Conservation (phyloP, 2,329 filamentous ascomycete species). For the Ceratocystis cacaofunesta region DNA sequence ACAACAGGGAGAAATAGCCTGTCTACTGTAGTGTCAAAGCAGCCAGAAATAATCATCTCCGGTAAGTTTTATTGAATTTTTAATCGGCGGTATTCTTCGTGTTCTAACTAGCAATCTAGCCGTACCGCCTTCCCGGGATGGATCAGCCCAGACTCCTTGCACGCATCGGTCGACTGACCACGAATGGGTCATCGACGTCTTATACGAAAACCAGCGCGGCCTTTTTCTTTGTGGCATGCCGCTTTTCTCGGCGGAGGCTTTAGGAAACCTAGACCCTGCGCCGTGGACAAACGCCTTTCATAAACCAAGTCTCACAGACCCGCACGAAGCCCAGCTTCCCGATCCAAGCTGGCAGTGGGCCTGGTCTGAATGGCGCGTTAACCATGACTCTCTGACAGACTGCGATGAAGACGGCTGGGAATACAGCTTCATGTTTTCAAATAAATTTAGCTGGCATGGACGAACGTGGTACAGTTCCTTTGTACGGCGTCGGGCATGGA, state of each 20-base stretch:
- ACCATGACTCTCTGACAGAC: conserved; percentile 55
- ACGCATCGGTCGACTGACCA: conserved; percentile 21
- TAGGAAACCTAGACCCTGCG: conserved; percentile 72
- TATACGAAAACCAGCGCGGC: conserved; percentile 93
- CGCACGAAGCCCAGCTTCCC: conserved; percentile 77
- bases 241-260: conserved; percentile 73
- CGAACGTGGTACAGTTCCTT: conserved; percentile 90
- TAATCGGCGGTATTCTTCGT: not conserved
- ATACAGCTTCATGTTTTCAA: conserved; percentile 78
- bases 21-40: not conserved
- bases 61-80: not conserved
- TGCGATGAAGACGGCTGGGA: conserved; percentile 84
- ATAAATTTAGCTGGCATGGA: conserved; percentile 69
- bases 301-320: conserved; percentile 47
- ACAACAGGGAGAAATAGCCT: not conserved
- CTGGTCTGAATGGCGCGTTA: conserved; percentile 50
- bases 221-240: conserved; percentile 78
- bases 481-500: conserved; percentile 80
- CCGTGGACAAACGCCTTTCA: conserved; percentile 67
- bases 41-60: not conserved
- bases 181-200: conserved; percentile 59
- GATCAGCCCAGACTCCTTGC: not conserved
- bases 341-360: conserved; percentile 93
- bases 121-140: not conserved
- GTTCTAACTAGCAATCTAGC: not conserved